phyloP scores from a whole-genome alignment of 176 grass and related monocot species.

The Raddia guianensis region DNA sequence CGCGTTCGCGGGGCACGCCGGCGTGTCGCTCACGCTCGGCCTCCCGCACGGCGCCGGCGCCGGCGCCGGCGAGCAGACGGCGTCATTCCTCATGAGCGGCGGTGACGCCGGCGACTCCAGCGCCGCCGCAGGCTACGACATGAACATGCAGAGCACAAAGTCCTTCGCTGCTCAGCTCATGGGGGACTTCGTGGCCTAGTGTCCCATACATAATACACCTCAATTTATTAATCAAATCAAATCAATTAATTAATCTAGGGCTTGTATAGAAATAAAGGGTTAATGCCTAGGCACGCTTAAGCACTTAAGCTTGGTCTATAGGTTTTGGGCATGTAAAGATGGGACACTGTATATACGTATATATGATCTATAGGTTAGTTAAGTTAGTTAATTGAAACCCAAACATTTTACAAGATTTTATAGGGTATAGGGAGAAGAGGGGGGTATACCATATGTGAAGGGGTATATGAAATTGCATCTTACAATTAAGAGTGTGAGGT shows the following conservation, averaged over 20 bases:
- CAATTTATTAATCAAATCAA: constrained; percentile 28
- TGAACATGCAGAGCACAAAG: constrained; percentile 80
- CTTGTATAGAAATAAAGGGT: constrained; percentile 66
- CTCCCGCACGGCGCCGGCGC: constrained; percentile 70
- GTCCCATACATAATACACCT: constrained; percentile 14
- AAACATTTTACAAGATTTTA: constrained; percentile 61
- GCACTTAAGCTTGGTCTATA: constrained; percentile 35
- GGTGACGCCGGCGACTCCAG: constrained; percentile 46
- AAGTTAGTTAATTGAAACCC: constrained; percentile 35
- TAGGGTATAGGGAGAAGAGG: constrained; percentile 39
- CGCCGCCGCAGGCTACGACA: constrained; percentile 58
- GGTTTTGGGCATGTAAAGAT: constrained; percentile 69
- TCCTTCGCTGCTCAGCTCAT: constrained; percentile 89
- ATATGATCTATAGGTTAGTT: constrained; percentile 44
- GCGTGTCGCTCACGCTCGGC: constrained; percentile 88
- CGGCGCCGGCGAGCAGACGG: constrained; percentile 49
- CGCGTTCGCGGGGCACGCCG: constrained; percentile 70
- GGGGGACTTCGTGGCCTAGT: constrained; percentile 72
- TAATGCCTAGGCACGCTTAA: constrained; percentile 37
- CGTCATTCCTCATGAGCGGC: constrained; percentile 62
- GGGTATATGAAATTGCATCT: constrained; percentile 46
- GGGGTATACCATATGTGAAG: constrained; percentile 42
- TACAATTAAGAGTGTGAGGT: constrained; percentile 31
- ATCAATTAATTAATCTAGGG: constrained; percentile 55
- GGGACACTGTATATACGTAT: constrained; percentile 44